phyloP scores from a whole-genome alignment of 768 basidiomycete species.

The Neoboletus subvelutipes region DNA sequence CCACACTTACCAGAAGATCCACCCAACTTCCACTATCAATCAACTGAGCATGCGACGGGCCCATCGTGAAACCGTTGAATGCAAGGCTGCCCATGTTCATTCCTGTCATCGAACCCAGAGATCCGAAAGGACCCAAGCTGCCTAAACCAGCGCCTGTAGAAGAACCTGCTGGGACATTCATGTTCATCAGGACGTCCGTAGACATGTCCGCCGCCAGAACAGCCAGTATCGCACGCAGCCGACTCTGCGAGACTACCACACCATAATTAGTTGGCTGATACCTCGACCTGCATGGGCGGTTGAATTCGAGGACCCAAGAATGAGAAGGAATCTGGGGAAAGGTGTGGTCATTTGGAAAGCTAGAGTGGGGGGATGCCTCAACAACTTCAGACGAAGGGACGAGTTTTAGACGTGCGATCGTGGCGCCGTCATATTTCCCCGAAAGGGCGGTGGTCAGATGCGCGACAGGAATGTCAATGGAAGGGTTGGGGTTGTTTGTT shows the following conservation, averaged over 20 bases:
- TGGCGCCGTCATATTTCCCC: constrained; percentile 44
- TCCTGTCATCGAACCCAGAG: constrained; percentile 20
- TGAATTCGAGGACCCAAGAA: constrained; percentile 75
- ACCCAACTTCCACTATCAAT: constrained; percentile 28
- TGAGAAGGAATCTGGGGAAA: constrained; percentile 29
- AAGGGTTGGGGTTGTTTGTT: constrained; percentile 17
- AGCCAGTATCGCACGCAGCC: constrained; percentile 74
- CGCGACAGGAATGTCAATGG: constrained; percentile 49
- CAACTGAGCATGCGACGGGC: constrained; percentile 22
- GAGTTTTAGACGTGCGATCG: constrained; percentile 54
- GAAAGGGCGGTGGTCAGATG: constrained; percentile 49
- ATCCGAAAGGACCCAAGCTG: constrained; percentile 25
- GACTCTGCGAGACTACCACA: constrained; percentile 69
- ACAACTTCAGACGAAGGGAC: constrained; percentile 25
- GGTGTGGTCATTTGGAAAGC: constrained; percentile 22
- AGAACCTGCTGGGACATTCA: constrained; percentile 16
- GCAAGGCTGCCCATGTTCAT: constrained; percentile 27
- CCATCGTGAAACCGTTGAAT: constrained; percentile 24
- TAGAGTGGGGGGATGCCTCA: constrained; percentile 10
- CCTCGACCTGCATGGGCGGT: constrained; percentile 29
- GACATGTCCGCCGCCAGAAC: constrained; percentile 41
- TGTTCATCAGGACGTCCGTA: constrained; percentile 26
- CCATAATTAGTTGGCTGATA: constrained; percentile 49
- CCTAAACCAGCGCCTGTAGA: constrained; percentile 19
- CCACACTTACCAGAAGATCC: constrained; percentile 30